Evolutionary conservation across 177 flowering plant species (phyloP).

Genomic region (Tripterygium wilfordii): DNA sequence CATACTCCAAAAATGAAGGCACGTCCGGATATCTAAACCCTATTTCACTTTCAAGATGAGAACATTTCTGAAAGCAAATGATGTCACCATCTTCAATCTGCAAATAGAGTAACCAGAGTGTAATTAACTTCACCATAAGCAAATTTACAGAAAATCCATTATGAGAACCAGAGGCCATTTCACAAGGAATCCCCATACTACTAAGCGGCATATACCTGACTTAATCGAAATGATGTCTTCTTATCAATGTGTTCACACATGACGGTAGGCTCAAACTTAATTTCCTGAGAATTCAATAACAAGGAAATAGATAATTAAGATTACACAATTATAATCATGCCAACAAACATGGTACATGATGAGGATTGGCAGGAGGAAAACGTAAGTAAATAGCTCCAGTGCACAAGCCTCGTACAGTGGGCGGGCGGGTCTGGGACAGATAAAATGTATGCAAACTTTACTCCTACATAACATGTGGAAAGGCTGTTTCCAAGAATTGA

Average conservation of each 20-base stretch:
- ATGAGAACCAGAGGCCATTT: too few species aligned
- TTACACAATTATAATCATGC: neutral
- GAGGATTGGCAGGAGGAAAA: neutral
- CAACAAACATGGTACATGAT: neutral
- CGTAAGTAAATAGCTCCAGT: constrained; percentile 15
- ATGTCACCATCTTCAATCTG: constrained; percentile 97
- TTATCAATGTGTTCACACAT: constrained; percentile 78
- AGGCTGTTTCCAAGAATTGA: too few species aligned
- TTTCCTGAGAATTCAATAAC: constrained; percentile 54
- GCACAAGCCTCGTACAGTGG: too few species aligned
- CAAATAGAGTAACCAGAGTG: constrained; percentile 1
- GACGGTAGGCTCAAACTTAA: constrained; percentile 76
- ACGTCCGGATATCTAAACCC: constrained; percentile 66
- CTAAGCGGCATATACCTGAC: constrained; percentile 41
- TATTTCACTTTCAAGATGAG: constrained; percentile 32
- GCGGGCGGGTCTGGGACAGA: too few species aligned
- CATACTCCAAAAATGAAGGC: constrained; percentile 78
- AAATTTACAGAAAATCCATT: too few species aligned
- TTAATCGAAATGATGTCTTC: constrained; percentile 42
- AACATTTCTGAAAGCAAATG: constrained; percentile 72
- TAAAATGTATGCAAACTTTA: too few species aligned
- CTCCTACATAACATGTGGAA: too few species aligned
- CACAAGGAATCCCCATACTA: neutral
- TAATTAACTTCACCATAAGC: neutral
- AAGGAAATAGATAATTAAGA: neutral